Conservation (phyloP, 2,329 filamentous ascomycete species). For the Hysterium pulicare region DNA sequence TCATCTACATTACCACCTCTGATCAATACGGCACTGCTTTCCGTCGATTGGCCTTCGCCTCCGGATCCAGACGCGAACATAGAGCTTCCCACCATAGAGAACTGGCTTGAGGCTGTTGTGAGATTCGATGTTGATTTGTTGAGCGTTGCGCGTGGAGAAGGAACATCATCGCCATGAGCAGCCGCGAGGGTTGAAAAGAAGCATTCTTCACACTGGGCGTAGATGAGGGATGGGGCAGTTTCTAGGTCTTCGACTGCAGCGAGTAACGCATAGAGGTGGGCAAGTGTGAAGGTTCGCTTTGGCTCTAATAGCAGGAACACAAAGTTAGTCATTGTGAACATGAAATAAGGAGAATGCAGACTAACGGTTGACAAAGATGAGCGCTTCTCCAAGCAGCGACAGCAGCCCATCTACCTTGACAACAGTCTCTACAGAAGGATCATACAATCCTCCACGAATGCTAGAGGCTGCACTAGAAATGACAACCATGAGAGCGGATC, state of each 20-base stretch:
- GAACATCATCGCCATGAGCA: slow-evolving; percentile 46
- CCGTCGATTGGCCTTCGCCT: slow-evolving; percentile 24
- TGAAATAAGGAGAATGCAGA: slow-evolving; percentile 16
- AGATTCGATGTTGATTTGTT: slow-evolving; percentile 55
- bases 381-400: slow-evolving; percentile 76
- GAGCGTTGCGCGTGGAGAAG: slow-evolving; percentile 41
- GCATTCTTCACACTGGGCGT: slow-evolving; percentile 72
- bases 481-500: slow-evolving; percentile 72
- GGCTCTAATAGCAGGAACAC: slow-evolving; percentile 42
- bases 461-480: slow-evolving; percentile 84
- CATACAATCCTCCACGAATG: slow-evolving; percentile 86
- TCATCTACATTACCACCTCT: slow-evolving; percentile 29
- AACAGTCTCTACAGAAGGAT: slow-evolving; percentile 74
- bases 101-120: slow-evolving; percentile 57
- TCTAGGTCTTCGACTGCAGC: slow-evolving; percentile 77
- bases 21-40: slow-evolving; percentile 50
- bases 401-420: slow-evolving; percentile 86
- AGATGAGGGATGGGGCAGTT: slow-evolving; percentile 70
- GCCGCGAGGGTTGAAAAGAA: slow-evolving; percentile 72
- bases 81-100: slow-evolving; percentile 70
- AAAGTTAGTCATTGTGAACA: slow-evolving; percentile 19
- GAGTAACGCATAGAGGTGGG: slow-evolving; percentile 71
- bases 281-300: slow-evolving; percentile 59
- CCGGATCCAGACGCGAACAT: slow-evolving; percentile 59
- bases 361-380: slow-evolving; percentile 67